Base-by-base conservation (phyloP, 2,329 filamentous ascomycete genomes). In the Aspergillus intermedius region DNA sequence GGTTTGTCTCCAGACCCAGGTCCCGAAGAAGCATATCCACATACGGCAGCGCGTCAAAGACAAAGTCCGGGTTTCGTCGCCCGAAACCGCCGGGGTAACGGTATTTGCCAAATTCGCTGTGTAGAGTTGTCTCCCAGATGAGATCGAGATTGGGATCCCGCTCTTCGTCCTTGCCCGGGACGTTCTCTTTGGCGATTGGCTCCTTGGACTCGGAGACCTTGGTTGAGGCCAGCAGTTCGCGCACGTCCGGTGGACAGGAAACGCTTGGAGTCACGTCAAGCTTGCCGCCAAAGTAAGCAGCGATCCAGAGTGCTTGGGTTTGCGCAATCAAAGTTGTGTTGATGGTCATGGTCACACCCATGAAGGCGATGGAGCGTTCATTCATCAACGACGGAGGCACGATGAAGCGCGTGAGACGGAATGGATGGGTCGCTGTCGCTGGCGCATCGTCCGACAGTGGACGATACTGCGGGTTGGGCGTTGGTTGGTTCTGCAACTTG, bases 21-120 rank as follows among this genome's bases (percentile, higher is more conserved):
- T 91, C 87, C 4, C 70, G 68, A 51, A 87, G 62, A 60, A 91
- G 63, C 59, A 84, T 59, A 64, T 91, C 87, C 15, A 88, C 63
- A 60, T 89, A 93, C 3, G 86, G 86, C 47, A 91, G 63, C 0
- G 78, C 78, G 64, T 93, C 88, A 60, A 91, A 91, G 15, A 87
- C 82, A 54, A 90, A 83, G 62, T 88, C 86, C 0, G 68, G 67
- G 9, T 68, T 65, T 2, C 62, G 59, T 9, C 71, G 73, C 1
- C 85, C 85, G 59, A 81, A 83, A 0, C 85, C 86, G 1, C 54
- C 65, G 0, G 64, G 67, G 57, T 86, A 87, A 22, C 87, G 76
- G 78, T 83, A 84, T 54, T 77, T 81, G 4, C 84, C 83, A 62
- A 85, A 91, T 34, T 85, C 80, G 17, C 77, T 82, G 60, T 85